Evolutionary conservation across 139 green algal genomes (phyloP), one percentile per base, ranked within the genome.

Genomic region (Chlamydomonas incerta): DNA sequence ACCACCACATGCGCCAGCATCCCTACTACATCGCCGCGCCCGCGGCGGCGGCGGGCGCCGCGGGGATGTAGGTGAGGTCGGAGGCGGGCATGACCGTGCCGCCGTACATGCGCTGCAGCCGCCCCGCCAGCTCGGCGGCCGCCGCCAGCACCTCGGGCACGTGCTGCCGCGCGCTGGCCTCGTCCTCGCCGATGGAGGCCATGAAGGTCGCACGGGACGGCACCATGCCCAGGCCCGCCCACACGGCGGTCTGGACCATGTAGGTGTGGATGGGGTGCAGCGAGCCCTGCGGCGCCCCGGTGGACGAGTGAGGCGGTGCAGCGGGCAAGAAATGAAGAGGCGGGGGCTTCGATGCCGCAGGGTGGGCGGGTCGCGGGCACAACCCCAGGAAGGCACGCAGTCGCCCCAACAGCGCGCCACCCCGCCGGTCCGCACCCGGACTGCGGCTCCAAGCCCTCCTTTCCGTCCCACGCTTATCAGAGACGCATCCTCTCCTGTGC

Each of bases 241-340:
- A 88, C 21, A 94, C 91, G 21, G 88, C 85, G n/a, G 81, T 88
- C 46, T 74, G 74, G 4, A 94, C 84, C 50, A 92, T 70, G 67
- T 91, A 92, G 3, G 87, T 90, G 80, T 92, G 91, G 37, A 92
- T 87, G 37, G 91, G 91, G 10, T 87, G 76, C 6, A 92, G 84
- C 10, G 86, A 63, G 29, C 76, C 60, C 41, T 50, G 41, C 41
- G 8, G 41, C 41, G n/a, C n/a, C n/a, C n/a, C n/a, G n/a, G n/a
- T n/a, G n/a, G n/a, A n/a, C n/a, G n/a, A n/a, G n/a, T n/a, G n/a
- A n/a, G n/a, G n/a, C n/a, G n/a, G n/a, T n/a, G n/a, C n/a, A n/a
- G n/a, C n/a, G n/a, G n/a, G n/a, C n/a, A n/a, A n/a, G n/a, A n/a
- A n/a, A n/a, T n/a, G n/a, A n/a, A n/a, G n/a, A n/a, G n/a, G n/a